Conservation (phyloP, 345 rosid genomes). For the Lepidium africanum region DNA sequence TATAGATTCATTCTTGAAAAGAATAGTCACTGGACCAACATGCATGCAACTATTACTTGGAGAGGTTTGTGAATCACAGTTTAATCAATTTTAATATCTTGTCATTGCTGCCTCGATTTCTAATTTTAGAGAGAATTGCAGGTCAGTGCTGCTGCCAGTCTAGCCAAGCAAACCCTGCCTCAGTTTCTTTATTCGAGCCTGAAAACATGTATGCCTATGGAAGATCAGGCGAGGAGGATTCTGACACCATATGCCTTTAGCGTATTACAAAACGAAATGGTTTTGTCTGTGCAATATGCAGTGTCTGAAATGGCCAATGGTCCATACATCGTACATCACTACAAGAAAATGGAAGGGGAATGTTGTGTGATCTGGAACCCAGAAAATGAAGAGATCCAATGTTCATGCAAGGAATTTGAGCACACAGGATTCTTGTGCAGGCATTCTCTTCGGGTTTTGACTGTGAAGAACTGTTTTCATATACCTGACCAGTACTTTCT, state of each 20-base stretch:
- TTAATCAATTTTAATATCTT: not conserved
- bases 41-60: slow-evolving; percentile 71
- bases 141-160: slow-evolving; percentile 53
- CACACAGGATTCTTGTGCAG: slow-evolving; percentile 75
- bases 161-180: slow-evolving; percentile 32
- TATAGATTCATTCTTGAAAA: slow-evolving; percentile 49
- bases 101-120: slow-evolving; percentile 13
- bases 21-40: slow-evolving; percentile 47
- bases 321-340: slow-evolving; percentile 65
- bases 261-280: slow-evolving; percentile 64
- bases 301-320: slow-evolving; percentile 75
- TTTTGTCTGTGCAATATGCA: slow-evolving; percentile 70
- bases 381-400: slow-evolving; percentile 69
- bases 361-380: slow-evolving; percentile 62
- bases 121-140: slow-evolving; percentile 26
- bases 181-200: slow-evolving; percentile 39
- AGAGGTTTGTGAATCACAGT: slow-evolving; percentile 46
- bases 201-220: slow-evolving; percentile 78
- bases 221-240: slow-evolving; percentile 69
- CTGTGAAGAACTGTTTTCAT: slow-evolving; percentile 65
- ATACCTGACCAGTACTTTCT: slow-evolving; percentile 78
- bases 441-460: slow-evolving; percentile 67
- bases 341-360: slow-evolving; percentile 79
- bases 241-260: slow-evolving; percentile 79
- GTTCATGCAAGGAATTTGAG: slow-evolving; percentile 94